A percentile compares a stretch with the other conserved stretches of the same genome.
These are phyloP conservation scores for Aspergillus sp. DNA, from an alignment of 2,329 filamentous ascomycete species.

Conservation along the genomic window DNA sequence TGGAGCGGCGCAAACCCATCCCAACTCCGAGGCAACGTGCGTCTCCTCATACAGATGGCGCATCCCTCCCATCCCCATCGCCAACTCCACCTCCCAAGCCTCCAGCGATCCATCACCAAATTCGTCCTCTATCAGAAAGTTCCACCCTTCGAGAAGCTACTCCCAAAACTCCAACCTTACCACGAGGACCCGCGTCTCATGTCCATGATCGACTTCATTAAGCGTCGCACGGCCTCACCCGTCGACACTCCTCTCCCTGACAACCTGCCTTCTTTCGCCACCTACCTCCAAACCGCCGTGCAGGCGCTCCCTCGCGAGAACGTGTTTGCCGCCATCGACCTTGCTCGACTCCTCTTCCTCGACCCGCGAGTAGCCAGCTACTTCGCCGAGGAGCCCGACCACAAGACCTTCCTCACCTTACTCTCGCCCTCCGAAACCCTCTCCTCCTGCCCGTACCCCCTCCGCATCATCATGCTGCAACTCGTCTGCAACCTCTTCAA, in stretches of 20 bases:
- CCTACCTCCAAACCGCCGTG: slow-evolving; percentile 59
- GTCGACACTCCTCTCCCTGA: slow-evolving; percentile 70
- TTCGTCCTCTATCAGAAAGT: slow-evolving; percentile 76
- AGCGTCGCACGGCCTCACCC: slow-evolving; percentile 47
- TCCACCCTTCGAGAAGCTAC: slow-evolving; percentile 78
- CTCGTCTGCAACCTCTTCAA: slow-evolving; percentile 83
- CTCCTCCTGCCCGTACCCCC: slow-evolving; percentile 68
- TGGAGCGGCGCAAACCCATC: slow-evolving; percentile 77
- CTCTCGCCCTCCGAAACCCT: slow-evolving; percentile 47
- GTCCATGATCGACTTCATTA: slow-evolving; percentile 69
- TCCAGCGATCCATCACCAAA: slow-evolving; percentile 63
- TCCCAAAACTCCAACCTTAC: slow-evolving; percentile 69
- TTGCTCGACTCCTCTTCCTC: slow-evolving; percentile 73
- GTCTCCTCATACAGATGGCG: slow-evolving; percentile 72
- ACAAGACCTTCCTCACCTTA: slow-evolving; percentile 63
- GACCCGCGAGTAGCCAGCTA: slow-evolving; percentile 79
- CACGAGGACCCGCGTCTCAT: slow-evolving; percentile 62
- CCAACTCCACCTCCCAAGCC: slow-evolving; percentile 66
- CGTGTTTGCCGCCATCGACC: slow-evolving; percentile 81
- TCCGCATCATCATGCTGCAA: slow-evolving; percentile 79
- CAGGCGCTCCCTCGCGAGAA: slow-evolving; percentile 59
- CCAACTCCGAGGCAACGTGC: slow-evolving; percentile 68
- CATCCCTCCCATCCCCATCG: slow-evolving; percentile 75
- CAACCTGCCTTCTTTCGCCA: slow-evolving; percentile 64
- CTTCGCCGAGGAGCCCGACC: slow-evolving; percentile 72